Evolutionary conservation across 2,329 filamentous ascomycete species (phyloP).

Genomic region (Sporothrix pallida): DNA sequence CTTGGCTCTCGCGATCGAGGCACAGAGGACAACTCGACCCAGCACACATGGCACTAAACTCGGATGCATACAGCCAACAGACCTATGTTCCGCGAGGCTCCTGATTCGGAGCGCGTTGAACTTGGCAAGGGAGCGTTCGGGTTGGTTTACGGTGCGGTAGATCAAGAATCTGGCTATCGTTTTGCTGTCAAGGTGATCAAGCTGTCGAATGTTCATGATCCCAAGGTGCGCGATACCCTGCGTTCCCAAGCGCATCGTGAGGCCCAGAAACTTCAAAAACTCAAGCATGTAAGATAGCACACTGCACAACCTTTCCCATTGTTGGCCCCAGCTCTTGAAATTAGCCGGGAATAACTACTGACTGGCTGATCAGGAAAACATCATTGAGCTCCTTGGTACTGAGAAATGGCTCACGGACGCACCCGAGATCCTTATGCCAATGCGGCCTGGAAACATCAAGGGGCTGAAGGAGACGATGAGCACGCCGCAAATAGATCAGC

Average conservation of each 20-base stretch:
- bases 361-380: neutral
- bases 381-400: neutral
- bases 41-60: constrained; percentile 1
- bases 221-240: neutral
- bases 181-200: constrained; percentile 13
- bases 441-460: neutral
- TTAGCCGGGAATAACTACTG: neutral
- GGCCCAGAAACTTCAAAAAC: neutral
- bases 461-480: neutral
- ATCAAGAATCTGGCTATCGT: neutral
- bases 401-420: neutral
- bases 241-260: neutral
- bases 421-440: constrained; percentile 7
- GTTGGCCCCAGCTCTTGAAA: no score
- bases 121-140: neutral
- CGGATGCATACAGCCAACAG: neutral
- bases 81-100: neutral
- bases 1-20: neutral
- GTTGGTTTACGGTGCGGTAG: neutral
- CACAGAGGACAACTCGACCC: neutral
- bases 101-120: neutral
- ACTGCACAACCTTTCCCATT: no score
- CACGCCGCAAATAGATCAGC: neutral
- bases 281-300: neutral
- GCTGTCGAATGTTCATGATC: neutral